Base-by-base conservation (phyloP, 2,329 filamentous ascomycete genomes). In the Pyrenophora teres region DNA sequence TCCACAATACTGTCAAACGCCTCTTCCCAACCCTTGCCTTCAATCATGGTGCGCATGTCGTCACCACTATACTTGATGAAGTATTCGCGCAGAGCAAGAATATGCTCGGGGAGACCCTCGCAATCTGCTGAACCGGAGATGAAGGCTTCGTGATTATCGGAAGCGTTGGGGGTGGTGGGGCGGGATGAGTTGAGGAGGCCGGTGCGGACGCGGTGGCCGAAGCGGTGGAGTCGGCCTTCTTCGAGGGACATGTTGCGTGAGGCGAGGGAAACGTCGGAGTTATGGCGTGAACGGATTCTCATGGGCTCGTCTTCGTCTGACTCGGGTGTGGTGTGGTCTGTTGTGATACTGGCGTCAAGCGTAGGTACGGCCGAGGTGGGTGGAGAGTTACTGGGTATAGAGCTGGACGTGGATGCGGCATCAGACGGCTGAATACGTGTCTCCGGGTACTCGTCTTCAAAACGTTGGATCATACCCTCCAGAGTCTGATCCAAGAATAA, bases 401-500 rank as follows among this genome's bases (percentile, higher is more conserved):
- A 73, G 48, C 69, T 73, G 38, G 64, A 57, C 0, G 59, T 59
- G 3, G 71, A 74, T 6, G 58, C 59, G 7, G 57, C 51, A 12
- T 73, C 67, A 23, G 61, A 60, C 15, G 69, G 65, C 13, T 68
- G 61, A 36, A 84, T 78, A 31, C 90, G 86, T 0, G 90, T 95
- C 69, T 97, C 93, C 0, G 94, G 94, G 65, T 92, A 97, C 73
- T 97, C 93, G 70, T 96, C 89, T 72, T 97, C 94, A 70, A 97
- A 99, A 23, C 94, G 88, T 70, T 90, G 87, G 67, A 97, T 97
- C 77, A 97, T 97, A 60, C 88, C 87, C 65, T 92, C 83, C 8
- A 99, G 81, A 0, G 94, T 97, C 54, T 88, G 81, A 65, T 97
- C 92, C 25, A 99, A 83, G 82, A 96, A 96, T 37, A 88, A 80